A percentile compares a stretch with the other conserved stretches of the same genome.
Evolutionary conservation across 2,329 filamentous ascomycete genomes (phyloP).

Genomic region (Colletotrichum karsti): DNA sequence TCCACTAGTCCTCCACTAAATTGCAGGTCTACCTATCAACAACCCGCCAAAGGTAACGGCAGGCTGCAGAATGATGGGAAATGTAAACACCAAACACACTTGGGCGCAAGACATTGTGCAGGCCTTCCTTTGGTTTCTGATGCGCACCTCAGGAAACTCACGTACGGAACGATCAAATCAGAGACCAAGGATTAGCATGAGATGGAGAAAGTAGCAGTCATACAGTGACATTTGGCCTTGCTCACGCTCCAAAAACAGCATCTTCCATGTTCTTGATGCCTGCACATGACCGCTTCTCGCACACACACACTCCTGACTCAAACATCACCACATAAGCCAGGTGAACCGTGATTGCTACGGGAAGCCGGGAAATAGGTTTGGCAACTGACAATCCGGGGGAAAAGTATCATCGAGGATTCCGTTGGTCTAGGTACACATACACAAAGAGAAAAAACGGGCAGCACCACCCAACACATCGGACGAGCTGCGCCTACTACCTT

Average conservation of each 20-base stretch:
- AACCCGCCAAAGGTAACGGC: constrained; percentile 2
- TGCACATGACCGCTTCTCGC: constrained; percentile 14
- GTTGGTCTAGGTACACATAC: background rate
- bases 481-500: background rate
- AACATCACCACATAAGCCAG: constrained; percentile 1
- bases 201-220: background rate
- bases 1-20: constrained; percentile 15
- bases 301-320: constrained; percentile 15
- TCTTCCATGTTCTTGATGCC: constrained; percentile 18
- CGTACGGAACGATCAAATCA: background rate
- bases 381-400: constrained; percentile 18
- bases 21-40: constrained; percentile 18
- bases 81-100: constrained; percentile 8
- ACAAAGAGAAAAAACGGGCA: background rate
- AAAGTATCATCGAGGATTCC: background rate
- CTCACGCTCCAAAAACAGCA: background rate
- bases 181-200: background rate
- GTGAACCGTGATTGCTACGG: background rate
- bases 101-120: background rate
- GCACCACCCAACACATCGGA: background rate
- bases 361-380: background rate
- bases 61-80: background rate
- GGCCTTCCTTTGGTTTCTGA: background rate
- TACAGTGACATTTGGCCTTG: background rate
- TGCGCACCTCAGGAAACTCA: background rate